Percentiles rank a stretch among this genome's conserved stretches.
phyloP scores from a whole-genome alignment of 1,139 yeast genomes.

The Neolecta irregularis region DNA sequence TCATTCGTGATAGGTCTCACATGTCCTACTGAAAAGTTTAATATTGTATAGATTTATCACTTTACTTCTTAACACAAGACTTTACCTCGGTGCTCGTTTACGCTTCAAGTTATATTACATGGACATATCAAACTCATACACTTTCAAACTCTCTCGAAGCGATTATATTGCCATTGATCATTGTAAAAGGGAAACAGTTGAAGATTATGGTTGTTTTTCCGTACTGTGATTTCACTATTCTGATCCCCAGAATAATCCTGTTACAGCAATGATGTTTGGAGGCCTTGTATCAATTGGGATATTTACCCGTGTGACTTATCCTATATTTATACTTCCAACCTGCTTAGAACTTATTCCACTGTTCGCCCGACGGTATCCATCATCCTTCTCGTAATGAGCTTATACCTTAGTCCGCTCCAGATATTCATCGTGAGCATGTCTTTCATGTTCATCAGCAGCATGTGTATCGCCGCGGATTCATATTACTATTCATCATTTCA shows the following conservation, averaged over 20 bases:
- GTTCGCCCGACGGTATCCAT: slow-evolving; percentile 19
- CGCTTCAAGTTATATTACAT: slow-evolving; percentile 38
- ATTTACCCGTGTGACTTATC: slow-evolving; percentile 75
- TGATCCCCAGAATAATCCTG: slow-evolving; percentile 1
- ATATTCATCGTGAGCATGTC: slow-evolving; percentile 1
- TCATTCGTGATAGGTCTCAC: slow-evolving; percentile 18
- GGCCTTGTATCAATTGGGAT: slow-evolving; percentile 53
- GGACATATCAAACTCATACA: slow-evolving; percentile 72
- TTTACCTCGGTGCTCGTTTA: slow-evolving; percentile 5
- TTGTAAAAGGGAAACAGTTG: slow-evolving; percentile 28
- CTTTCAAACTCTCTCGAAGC: slow-evolving; percentile 84
- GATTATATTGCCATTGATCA: slow-evolving; percentile 39
- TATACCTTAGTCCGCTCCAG: slow-evolving; percentile 15
- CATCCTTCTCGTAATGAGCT: slow-evolving; percentile 18
- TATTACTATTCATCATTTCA: slow-evolving; percentile 11
- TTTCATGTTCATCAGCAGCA: neutral
- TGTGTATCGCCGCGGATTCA: slow-evolving; percentile 1
- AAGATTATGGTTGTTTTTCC: slow-evolving; percentile 8
- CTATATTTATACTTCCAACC: slow-evolving; percentile 59
- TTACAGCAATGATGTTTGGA: slow-evolving; percentile 21
- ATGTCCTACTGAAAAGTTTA: slow-evolving; percentile 5
- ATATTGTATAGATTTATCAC: too few relatives aligned
- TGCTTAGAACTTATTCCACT: slow-evolving; percentile 29
- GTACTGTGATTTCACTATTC: neutral
- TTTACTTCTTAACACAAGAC: too few relatives aligned